phyloP scores from a whole-genome alignment of 2,329 filamentous ascomycete species.

The Cladosporium sphaerospermum region DNA sequence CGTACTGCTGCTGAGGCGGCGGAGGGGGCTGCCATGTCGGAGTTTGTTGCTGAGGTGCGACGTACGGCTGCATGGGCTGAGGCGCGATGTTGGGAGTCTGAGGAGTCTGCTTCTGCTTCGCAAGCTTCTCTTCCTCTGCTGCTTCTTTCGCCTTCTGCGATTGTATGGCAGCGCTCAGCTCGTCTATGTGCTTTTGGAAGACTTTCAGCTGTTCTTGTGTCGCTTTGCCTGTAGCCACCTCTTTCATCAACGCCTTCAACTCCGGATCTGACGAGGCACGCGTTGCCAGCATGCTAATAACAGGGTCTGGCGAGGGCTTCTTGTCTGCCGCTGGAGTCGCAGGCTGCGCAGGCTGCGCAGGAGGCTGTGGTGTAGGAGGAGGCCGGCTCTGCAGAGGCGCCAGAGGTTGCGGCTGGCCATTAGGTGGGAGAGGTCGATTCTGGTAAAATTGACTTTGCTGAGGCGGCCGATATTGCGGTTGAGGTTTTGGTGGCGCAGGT shows the following conservation, averaged over 20 bases:
- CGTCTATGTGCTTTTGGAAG: constrained; percentile 76
- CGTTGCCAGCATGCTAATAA: constrained; percentile 73
- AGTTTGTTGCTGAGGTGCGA: constrained; percentile 20
- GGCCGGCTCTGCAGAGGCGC: constrained; percentile 9
- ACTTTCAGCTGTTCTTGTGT: constrained; percentile 63
- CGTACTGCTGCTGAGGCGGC: constrained; percentile 51
- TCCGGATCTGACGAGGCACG: constrained; percentile 66
- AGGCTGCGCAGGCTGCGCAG: constrained; percentile 5
- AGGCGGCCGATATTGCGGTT: constrained; percentile 15
- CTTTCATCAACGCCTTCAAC: constrained; percentile 73
- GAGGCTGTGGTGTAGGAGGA: constrained; percentile 1
- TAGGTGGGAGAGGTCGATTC: constrained; percentile 16
- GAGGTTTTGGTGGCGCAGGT: constrained; percentile 27
- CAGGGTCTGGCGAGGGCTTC: constrained; percentile 54
- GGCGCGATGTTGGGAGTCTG: neutral
- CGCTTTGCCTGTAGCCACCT: constrained; percentile 70
- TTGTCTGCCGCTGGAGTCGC: constrained; percentile 17
- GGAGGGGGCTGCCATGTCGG: constrained; percentile 17
- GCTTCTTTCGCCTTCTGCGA: constrained; percentile 7
- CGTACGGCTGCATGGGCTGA: constrained; percentile 10
- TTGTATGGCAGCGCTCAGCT: constrained; percentile 46
- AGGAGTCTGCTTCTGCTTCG: neutral
- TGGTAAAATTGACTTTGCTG: constrained; percentile 18
- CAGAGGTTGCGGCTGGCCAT: constrained; percentile 11
- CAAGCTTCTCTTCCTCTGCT: constrained; percentile 1